Evolutionary conservation across 352 stramenopile genomes (phyloP), one percentile per base, ranked within the genome.

Genomic region (Phytophthora uliginosa): DNA sequence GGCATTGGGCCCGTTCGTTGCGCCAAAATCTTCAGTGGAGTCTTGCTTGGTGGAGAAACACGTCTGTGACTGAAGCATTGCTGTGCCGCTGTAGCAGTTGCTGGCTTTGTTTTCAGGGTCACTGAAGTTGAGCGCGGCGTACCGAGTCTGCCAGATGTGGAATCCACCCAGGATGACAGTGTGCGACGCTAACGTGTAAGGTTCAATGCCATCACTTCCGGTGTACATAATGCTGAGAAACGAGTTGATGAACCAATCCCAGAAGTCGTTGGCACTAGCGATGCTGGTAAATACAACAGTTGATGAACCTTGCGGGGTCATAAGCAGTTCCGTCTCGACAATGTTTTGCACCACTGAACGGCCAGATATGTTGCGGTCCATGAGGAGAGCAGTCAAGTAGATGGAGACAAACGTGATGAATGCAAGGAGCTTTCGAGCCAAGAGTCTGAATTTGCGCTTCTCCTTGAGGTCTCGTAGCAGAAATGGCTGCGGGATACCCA

Each of bases 361-460:
- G 26, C 83, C 79, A 24, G 84, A 88, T 48, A 93, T 91, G 68
- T 93, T 92, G 64, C 86, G 82, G 52, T 93, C 84, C 28, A 93
- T 68, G 22, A 93, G 66, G 7, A 93, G 67, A 26, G 86, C 83
- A 0, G 79, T 66, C 42, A 91, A 69, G 70, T 93, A 93, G 36
- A 92, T 77, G 38, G n/a, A 64, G 40, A 91, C 79, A 54, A 93
- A 92, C 0, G 83, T 86, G 34, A 93, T 84, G 54, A 93, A 93
- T 6, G 84, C 73, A 0, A 79, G 74, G 15, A 93, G 78, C 47
- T 93, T 92, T 47, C 86, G 75, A 15, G 84, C 87, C 5, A 93
- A 71, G 13, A 91, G 55, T 7, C 86, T 78, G 61, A 92, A 91
- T 48, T 92, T 90, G 58, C 86, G 84, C 59, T 93, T 92, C 40